These are phyloP conservation scores for Colletotrichum filicis DNA, from an alignment of 2,329 filamentous ascomycete species.

Conservation along the genomic window DNA sequence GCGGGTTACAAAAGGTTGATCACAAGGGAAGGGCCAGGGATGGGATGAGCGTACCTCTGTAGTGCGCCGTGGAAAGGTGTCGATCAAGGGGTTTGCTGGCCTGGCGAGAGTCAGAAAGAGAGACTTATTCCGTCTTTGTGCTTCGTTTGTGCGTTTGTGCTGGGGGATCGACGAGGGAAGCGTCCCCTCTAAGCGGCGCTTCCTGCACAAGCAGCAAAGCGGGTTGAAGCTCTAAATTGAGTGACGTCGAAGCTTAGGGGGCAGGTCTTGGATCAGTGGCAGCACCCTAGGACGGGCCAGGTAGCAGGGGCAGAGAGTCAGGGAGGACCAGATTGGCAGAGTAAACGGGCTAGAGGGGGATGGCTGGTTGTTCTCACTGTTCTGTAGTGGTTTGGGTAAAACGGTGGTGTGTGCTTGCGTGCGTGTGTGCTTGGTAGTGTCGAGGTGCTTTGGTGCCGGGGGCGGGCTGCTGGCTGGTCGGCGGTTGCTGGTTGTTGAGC, in stretches of 20 bases:
- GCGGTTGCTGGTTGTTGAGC: not conserved
- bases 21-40: slow-evolving; percentile 27
- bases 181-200: slow-evolving; percentile 17
- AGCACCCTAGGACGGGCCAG: not conserved
- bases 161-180: slow-evolving; percentile 24
- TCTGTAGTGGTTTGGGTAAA: slow-evolving; percentile 22
- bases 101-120: slow-evolving; percentile 16
- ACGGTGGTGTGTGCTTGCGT: slow-evolving; percentile 12
- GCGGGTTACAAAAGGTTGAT: slow-evolving; percentile 29
- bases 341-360: slow-evolving; percentile 18
- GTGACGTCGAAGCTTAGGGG: slow-evolving; percentile 25
- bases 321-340: not conserved
- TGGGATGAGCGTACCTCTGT: slow-evolving; percentile 30
- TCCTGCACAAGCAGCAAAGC: slow-evolving; percentile 24
- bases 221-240: slow-evolving; percentile 31
- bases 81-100: slow-evolving; percentile 36
- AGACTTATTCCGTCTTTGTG: slow-evolving; percentile 28
- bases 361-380: not conserved
- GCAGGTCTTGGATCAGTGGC: not conserved
- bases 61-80: slow-evolving; percentile 27
- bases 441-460: not conserved
- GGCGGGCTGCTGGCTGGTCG: not conserved
- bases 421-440: not conserved
- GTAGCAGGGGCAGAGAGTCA: not conserved
- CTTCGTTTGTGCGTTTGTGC: slow-evolving; percentile 20